Evolutionary conservation across 2,329 filamentous ascomycete species (phyloP).

Genomic region (Pseudovirgaria hyperparasitica): DNA sequence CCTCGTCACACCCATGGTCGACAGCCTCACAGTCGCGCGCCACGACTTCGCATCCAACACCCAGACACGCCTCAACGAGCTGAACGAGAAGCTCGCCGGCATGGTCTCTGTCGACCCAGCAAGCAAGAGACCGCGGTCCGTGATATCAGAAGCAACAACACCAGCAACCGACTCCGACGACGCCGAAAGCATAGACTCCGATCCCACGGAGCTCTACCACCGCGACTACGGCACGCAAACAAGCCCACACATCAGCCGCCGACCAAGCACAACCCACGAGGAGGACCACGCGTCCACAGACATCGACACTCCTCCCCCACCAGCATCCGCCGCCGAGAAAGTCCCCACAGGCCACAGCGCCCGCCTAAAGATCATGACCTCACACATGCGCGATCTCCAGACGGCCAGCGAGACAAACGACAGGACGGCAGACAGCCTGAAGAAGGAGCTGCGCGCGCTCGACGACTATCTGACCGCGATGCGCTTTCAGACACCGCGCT

Average conservation of each 20-base stretch:
- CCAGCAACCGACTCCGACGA: slow-evolving; percentile 31
- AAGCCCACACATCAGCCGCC: slow-evolving; percentile 36
- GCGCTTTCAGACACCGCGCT: slow-evolving; percentile 25
- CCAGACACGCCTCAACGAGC: slow-evolving; percentile 35
- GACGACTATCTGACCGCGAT: slow-evolving; percentile 47
- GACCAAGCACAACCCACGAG: slow-evolving; percentile 11
- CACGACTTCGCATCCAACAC: slow-evolving; percentile 44
- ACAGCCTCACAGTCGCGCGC: slow-evolving; percentile 39
- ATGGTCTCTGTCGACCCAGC: slow-evolving; percentile 50
- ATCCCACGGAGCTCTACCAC: slow-evolving; percentile 69
- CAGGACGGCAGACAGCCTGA: slow-evolving; percentile 37
- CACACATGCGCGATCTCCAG: slow-evolving; percentile 38
- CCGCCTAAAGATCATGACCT: slow-evolving; percentile 37
- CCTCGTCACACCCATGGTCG: slow-evolving; percentile 50
- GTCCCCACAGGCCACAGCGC: slow-evolving; percentile 24
- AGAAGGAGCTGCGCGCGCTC: slow-evolving; percentile 38
- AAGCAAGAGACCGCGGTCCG: slow-evolving; percentile 16
- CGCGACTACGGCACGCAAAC: slow-evolving; percentile 73
- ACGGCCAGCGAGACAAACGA: slow-evolving; percentile 36
- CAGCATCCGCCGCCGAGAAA: slow-evolving; percentile 14
- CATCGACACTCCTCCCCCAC: slow-evolving; percentile 11
- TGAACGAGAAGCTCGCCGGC: slow-evolving; percentile 45
- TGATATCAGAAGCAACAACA: slow-evolving; percentile 9
- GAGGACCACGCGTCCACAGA: slow-evolving; percentile 11
- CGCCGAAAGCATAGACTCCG: slow-evolving; percentile 40